Base-by-base conservation (phyloP, 2,329 filamentous ascomycete species). In the Geoglossum cookeanum region DNA sequence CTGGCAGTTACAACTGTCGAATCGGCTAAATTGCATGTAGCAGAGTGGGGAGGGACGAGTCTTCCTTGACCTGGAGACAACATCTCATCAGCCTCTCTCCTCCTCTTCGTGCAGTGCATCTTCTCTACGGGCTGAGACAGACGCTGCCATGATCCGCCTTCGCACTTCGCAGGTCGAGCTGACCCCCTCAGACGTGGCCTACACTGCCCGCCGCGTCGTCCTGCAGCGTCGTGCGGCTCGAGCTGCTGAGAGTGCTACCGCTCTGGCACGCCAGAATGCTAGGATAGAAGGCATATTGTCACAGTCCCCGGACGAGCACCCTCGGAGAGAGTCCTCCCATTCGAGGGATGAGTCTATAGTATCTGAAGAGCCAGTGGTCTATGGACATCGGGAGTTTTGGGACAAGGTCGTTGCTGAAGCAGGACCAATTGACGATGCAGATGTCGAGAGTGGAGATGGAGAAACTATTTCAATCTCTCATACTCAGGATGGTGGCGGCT, bases 161-260 rank as follows among this genome's bases (percentile, higher is more conserved):
- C 37, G 49, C 11, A 37, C 56, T 5, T 42, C 56, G n/a, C 49
- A 58, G 52, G 37, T 58, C 22, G 56, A 57, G 29, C 49, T 58
- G 30, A 22, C 56, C 3, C 53, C 15, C 8, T 8, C 13, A 17
- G 56, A 58, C n/a, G 35, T 58, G 17, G 11, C 45, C 1, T 30
- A 45, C 6, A 13, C 47, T 5, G 15, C 44, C 32, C 27, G 29
- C 42, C 30, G 48, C 1, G 17, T 58, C n/a, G 15, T 27, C 17
- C 49, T 55, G 1, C 48, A 39, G 27, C 56, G 56, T 30, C 33
- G 35, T 8, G 33, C 37, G 1, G 11, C 48, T 22, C 49, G 29
- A 35, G 49, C 49, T 3, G 49, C 49, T 3, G 33, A 35, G 49
- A 53, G 33, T 8, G 49, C 49, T 17, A n/a, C 30, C 29, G 49